Conservation (phyloP, 257 asterid species). For the Haberlea rhodopensis region DNA sequence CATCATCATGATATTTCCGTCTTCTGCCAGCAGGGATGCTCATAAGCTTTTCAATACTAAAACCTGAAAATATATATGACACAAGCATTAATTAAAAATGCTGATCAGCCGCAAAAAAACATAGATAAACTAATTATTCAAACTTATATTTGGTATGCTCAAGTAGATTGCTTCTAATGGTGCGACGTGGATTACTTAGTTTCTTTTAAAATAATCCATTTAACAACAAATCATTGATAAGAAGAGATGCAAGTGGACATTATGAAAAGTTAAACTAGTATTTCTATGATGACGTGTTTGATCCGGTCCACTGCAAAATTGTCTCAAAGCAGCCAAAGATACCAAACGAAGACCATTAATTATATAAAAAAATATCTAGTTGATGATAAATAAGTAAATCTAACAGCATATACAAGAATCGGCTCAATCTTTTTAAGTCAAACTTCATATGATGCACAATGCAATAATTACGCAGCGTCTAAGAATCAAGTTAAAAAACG, state of each 20-base stretch:
- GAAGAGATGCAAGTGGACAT: constrained; percentile 16
- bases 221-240: constrained; percentile 10
- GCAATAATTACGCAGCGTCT: not conserved
- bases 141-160: constrained; percentile 4
- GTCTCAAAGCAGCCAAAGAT: not conserved
- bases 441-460: too few relatives aligned
- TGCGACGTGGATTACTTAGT: constrained; percentile 8
- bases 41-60: constrained; percentile 83
- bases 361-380: constrained; percentile 26
- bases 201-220: not conserved
- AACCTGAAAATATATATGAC: constrained; percentile 51
- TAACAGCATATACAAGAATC: not conserved
- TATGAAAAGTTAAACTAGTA: constrained; percentile 10
- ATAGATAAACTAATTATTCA: not conserved
- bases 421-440: too few relatives aligned
- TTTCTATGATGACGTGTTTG: constrained; percentile 21
- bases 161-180: constrained; percentile 15
- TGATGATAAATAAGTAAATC: constrained; percentile 17
- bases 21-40: constrained; percentile 89
- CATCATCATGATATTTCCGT: constrained; percentile 85
- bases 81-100: not conserved
- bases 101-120: not conserved
- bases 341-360: constrained; percentile 5
- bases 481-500: not conserved
- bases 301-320: constrained; percentile 9